A percentile compares a stretch with the other conserved stretches of the same genome.
phyloP scores from a whole-genome alignment of 257 asterid species.

The Leonotis leonurus region DNA sequence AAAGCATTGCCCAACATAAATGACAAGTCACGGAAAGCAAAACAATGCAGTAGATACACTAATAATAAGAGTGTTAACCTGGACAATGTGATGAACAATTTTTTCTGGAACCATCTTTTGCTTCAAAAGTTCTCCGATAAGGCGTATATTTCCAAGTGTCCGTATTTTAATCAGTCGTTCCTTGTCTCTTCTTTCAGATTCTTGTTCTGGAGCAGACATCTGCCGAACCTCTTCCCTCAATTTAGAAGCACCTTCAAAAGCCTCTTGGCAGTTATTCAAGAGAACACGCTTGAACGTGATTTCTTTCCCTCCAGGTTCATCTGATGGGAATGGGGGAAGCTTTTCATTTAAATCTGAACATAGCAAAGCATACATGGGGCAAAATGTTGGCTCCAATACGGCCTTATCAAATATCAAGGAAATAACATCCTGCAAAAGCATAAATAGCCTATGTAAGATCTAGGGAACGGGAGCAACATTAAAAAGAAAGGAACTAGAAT shows the following conservation, averaged over 20 bases:
- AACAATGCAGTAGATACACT: neutral
- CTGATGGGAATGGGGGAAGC: conserved; percentile 94
- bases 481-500: neutral
- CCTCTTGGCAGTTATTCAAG: conserved; percentile 84
- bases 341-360: conserved; percentile 84
- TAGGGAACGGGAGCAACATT: neutral
- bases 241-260: conserved; percentile 85
- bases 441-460: conserved; percentile 4
- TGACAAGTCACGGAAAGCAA: neutral
- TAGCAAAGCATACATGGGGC: conserved; percentile 86
- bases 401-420: conserved; percentile 95
- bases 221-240: conserved; percentile 81
- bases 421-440: conserved; percentile 59
- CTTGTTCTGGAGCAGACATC: conserved; percentile 90
- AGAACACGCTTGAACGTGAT: conserved; percentile 82
- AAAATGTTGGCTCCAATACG: conserved; percentile 89
- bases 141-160: conserved; percentile 93
- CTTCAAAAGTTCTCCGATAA: conserved; percentile 95
- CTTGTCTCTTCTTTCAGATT: conserved; percentile 75
- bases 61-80: conserved; percentile 35
- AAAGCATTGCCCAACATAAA: neutral
- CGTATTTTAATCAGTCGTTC: conserved; percentile 80
- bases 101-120: conserved; percentile 97
- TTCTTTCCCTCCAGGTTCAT: conserved; percentile 86
- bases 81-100: conserved; percentile 96